Base-by-base conservation (phyloP, 192 early-diverging fungal genomes). In the Entomortierella beljakovae region DNA sequence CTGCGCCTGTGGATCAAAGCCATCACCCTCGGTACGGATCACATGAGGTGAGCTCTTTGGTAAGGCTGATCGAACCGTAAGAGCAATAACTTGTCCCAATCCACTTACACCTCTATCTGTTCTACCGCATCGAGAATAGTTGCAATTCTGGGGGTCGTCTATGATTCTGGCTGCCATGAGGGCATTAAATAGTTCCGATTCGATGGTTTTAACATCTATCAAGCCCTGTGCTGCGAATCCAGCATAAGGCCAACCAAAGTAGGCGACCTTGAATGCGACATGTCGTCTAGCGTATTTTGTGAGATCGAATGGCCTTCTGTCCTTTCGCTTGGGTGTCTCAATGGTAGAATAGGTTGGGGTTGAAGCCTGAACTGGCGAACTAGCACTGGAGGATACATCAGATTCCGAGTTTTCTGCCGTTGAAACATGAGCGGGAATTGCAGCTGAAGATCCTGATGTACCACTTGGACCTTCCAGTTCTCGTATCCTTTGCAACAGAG, bases 31-130 rank as follows among this genome's bases (percentile, higher is more conserved):
- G 7, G 76, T 58, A 13, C 79, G 67, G 10, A 80, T 76, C n/a
- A 79, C 86, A 40, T 49, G 59, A 3, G 82, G 80, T 7, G 81
- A 83, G 18, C 73, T 81, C 38, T 85, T 83, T 23, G 80, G 85
- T 18, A 91, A 66, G 26, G 80, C 83, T 15, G 90, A 91, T 25
- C 96, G 86, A 3, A 99, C 88, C 48, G 92, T 86, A 66, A 96
- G 65, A 18, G 90, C 86, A n/a, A 95, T 79, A 0, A 97, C 95
- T 68, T 99, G 97, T 20, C 94, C 96, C 58, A 97, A 88, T 34
- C 91, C 91, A 59, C 93, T 95, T 15, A 99, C 97, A 0, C 97
- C 97, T 32, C 91, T 90, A 72, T 98, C 93, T 0, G 93, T 94
- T 22, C 93, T 84, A 15, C 96, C 96, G 75, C 94, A 95, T 32